phyloP scores from a whole-genome alignment of 306 rosid genomes.

The Clitoria ternatea region DNA sequence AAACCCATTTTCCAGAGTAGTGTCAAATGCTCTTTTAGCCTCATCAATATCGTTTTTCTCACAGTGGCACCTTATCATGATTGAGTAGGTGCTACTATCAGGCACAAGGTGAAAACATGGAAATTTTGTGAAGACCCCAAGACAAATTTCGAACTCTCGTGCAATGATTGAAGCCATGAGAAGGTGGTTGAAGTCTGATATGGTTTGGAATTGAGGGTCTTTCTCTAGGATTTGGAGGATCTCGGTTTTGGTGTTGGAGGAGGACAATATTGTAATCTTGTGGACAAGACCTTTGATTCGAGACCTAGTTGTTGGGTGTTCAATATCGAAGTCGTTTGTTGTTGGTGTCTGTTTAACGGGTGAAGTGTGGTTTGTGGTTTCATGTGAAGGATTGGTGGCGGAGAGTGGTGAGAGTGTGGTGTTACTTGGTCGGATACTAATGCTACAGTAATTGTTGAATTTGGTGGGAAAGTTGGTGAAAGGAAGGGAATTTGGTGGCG shows the following conservation, averaged over 20 bases:
- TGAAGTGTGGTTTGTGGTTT: neutral
- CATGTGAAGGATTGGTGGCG: neutral
- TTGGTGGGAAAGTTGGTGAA: slow-evolving; percentile 9
- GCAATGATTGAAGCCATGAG: slow-evolving; percentile 48
- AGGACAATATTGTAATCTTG: slow-evolving; percentile 30
- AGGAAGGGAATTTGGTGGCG: neutral
- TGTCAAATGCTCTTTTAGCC: slow-evolving; percentile 41
- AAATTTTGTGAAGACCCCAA: slow-evolving; percentile 31
- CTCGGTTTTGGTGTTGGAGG: slow-evolving; percentile 20
- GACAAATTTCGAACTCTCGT: slow-evolving; percentile 34
- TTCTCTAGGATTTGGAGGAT: slow-evolving; percentile 19
- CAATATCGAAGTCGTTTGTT: slow-evolving; percentile 15
- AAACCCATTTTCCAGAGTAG: slow-evolving; percentile 54
- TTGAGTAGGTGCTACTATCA: slow-evolving; percentile 55
- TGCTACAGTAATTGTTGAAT: neutral
- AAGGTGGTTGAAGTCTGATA: slow-evolving; percentile 48
- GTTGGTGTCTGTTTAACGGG: slow-evolving; percentile 1
- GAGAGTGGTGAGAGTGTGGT: slow-evolving; percentile 11
- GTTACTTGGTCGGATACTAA: slow-evolving; percentile 18
- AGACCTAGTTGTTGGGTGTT: slow-evolving; percentile 19
- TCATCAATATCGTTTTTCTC: slow-evolving; percentile 44
- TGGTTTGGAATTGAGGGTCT: slow-evolving; percentile 17
- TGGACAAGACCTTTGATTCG: slow-evolving; percentile 28
- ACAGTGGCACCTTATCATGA: slow-evolving; percentile 57
- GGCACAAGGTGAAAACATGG: slow-evolving; percentile 40